phyloP scores from a whole-genome alignment of 169 alveolate genomes.

The Theileria annulata region DNA sequence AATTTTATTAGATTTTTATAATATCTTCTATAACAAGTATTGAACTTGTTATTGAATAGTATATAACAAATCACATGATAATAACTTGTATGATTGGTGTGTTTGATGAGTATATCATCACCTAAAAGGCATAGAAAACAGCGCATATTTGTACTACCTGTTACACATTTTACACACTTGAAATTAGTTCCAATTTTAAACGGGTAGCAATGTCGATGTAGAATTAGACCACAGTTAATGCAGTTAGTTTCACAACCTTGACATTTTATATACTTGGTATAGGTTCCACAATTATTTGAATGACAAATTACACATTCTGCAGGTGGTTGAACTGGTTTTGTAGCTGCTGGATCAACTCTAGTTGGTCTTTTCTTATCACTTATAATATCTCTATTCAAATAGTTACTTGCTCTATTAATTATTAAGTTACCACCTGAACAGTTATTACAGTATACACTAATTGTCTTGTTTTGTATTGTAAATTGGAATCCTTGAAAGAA shows the following conservation, averaged over 20 bases:
- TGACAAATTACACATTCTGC: too few relatives aligned
- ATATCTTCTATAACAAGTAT: neutral
- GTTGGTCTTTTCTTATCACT: neutral
- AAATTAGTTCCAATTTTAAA: neutral
- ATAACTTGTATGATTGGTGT: neutral
- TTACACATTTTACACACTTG: neutral
- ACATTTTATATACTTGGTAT: too few relatives aligned
- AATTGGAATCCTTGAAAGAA: constrained; percentile 72
- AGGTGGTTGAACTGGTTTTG: neutral
- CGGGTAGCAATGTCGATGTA: neutral
- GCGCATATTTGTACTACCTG: neutral
- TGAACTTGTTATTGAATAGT: neutral
- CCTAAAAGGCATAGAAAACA: neutral
- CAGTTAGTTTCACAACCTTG: neutral
- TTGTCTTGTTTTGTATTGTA: neutral
- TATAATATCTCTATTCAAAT: neutral
- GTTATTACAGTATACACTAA: too few relatives aligned
- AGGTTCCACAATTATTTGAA: too few relatives aligned
- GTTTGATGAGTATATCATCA: constrained; percentile 6
- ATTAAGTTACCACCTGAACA: neutral
- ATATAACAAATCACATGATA: neutral
- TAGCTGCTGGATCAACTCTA: neutral
- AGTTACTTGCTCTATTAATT: neutral
- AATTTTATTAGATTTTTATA: neutral
- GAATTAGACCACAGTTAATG: neutral